Conservation (phyloP, 768 basidiomycete genomes). For the Naganishia randhawae region DNA sequence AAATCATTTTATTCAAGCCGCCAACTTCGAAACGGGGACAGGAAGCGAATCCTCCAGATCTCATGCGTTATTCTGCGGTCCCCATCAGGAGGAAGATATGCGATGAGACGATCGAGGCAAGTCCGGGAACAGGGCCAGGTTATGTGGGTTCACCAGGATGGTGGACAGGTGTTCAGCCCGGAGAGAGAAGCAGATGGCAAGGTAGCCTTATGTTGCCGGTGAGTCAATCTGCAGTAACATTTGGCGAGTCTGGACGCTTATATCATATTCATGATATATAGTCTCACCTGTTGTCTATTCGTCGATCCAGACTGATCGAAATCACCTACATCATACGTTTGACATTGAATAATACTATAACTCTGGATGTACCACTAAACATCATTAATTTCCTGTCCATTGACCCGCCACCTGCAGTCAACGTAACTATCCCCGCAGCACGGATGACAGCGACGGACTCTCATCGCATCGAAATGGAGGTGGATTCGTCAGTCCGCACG, state of each 20-base stretch:
- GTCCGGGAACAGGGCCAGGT: constrained; percentile 62
- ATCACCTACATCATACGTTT: constrained; percentile 70
- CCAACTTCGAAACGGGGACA: constrained; percentile 24
- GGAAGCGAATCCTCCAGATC: constrained; percentile 30
- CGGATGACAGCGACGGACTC: constrained; percentile 3
- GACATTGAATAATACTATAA: constrained; percentile 62
- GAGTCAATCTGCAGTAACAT: constrained; percentile 43
- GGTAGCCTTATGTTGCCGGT: constrained; percentile 74
- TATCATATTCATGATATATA: constrained; percentile 40
- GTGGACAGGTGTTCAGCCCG: constrained; percentile 76
- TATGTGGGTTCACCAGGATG: constrained; percentile 78
- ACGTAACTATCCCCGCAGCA: neutral
- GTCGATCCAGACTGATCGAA: constrained; percentile 68
- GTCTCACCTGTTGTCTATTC: constrained; percentile 67
- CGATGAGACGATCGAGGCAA: constrained; percentile 64
- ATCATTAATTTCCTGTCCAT: constrained; percentile 81
- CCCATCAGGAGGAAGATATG: constrained; percentile 60
- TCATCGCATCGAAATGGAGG: constrained; percentile 13
- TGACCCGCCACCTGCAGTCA: constrained; percentile 62
- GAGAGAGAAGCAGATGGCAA: constrained; percentile 62
- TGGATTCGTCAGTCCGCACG: constrained; percentile 15
- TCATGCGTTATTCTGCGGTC: constrained; percentile 10
- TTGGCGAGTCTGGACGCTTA: neutral
- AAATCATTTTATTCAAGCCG: constrained; percentile 65
- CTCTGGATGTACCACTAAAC: constrained; percentile 67